phyloP scores from a whole-genome alignment of 192 early-diverging fungal genomes.

The Geranomyces variabilis region DNA sequence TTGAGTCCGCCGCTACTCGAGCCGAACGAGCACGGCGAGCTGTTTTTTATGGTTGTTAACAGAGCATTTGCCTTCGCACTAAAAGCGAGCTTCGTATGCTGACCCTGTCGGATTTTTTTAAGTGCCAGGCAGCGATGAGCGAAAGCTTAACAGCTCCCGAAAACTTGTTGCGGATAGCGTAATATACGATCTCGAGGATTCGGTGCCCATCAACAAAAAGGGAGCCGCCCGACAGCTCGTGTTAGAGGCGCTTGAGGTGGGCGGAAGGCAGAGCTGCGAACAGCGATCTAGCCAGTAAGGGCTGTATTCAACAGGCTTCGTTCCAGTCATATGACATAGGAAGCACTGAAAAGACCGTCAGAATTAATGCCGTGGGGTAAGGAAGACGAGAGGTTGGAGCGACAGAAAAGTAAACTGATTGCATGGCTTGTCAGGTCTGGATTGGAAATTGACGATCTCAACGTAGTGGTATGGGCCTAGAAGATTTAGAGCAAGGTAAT shows the following conservation, averaged over 20 bases:
- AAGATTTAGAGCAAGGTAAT: not conserved
- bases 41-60: conserved; percentile 50
- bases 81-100: no score
- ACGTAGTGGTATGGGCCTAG: conserved; percentile 60
- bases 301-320: no score
- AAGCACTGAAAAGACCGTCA: conserved; percentile 81
- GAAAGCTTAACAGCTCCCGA: conserved; percentile 81
- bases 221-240: conserved; percentile 73
- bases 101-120: conserved; percentile 1
- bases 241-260: conserved; percentile 40
- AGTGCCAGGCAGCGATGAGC: conserved; percentile 71
- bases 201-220: conserved; percentile 82
- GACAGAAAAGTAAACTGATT: no score
- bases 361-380: conserved; percentile 82
- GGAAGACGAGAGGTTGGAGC: not conserved
- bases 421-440: conserved; percentile 49
- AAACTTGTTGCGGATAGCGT: conserved; percentile 74
- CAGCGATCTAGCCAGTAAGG: no score
- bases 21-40: conserved; percentile 46
- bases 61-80: no score
- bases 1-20: not conserved
- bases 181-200: conserved; percentile 93
- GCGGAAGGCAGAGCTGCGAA: no score
- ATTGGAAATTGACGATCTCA: conserved; percentile 77
- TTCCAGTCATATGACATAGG: conserved; percentile 64